Evolutionary conservation across 371 early-diverging fungal species (phyloP), one percentile per base, ranked within the genome.

Genomic region (Coemansia sp.): DNA sequence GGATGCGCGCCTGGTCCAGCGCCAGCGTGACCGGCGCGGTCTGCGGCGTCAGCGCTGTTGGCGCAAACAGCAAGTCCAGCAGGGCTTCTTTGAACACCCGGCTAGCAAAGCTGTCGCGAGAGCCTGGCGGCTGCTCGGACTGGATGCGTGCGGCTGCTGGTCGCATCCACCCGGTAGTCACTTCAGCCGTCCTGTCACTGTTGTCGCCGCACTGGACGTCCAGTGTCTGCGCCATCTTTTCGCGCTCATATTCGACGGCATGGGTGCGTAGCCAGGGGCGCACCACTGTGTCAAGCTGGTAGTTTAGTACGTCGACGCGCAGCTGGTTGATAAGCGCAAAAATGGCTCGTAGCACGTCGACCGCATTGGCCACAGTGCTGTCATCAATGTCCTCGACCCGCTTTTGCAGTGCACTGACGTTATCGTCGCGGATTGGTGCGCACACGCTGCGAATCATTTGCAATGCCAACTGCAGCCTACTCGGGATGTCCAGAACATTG

Each of bases 261-360:
- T 72, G 74, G 11, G 42, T 29, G 10, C 57, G 60, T 37, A 72
- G 61, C 68, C 69, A 72, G 6, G 74, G 74, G 7, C 74, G 69
- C 14, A 72, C 69, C 3, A 64, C 50, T 1, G 64, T 57, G 11
- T 69, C 60, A 14, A 72, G 53, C 40, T 68, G 69, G 42, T 68
- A 56, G 55, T 72, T 72, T 18, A 72, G 69, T 36, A 58, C 64
- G 16, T 72, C 74, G 14, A 60, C 32, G 2, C 62, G 64, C 11
- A 69, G 43, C n/a, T 53, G 51, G 54, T 54, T 69, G 18, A 72
- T 58, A 7, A 72, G 58, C n/a, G 14, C 47, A 55, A 72, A 40
- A 3, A 60, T 50, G 14, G 29, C 42, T 10, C 44, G 58, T 1
- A 64, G 36, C 24, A 56, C 50, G 9, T 51, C 56, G 16, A 72